Evolutionary conservation across 805 yeast species (phyloP), one percentile per base, ranked within the genome.

Genomic region (Jamesozyma rosinii): DNA sequence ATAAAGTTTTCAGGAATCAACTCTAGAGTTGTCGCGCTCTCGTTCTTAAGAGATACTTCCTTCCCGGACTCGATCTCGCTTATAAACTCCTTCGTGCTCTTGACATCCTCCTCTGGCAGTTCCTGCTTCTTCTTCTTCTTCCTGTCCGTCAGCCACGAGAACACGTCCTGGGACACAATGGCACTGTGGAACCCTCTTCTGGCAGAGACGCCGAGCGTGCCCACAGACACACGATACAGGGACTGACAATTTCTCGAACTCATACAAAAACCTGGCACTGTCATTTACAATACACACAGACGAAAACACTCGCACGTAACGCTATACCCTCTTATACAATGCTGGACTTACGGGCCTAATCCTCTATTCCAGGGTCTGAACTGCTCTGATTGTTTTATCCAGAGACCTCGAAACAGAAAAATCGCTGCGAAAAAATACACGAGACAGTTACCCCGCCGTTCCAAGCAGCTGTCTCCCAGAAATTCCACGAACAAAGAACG

Each of bases 101-200:
- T 44, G 36, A 27, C 30, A 34, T 17, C 26, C 19, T 20, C n/a
- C 10, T 11, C 20, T 4, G 26, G 18, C 14, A 31, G 18, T 6
- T 17, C n/a, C 13, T 34, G 15, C 43, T 17, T 38, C 5, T 49
- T 40, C 29, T 49, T 47, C 26, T 58, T 54, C 41, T 55, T 58
- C 51, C 61, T 65, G 38, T 53, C 50, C 39, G 57, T 63, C 45
- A 68, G 64, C 72, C 72, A 68, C 34, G 67, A 65, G 59, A 67
- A 54, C 49, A 67, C 64, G 21, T 68, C 39, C 19, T 32, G 43
- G 14, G 37, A 15, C 4, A 32, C 36, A 2, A 29, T 20, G 2
- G 44, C 22, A 5, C 27, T 19, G n/a, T 43, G 44, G 14, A 43
- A 40, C 3, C 30, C 17, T 37, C 41, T 39, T 37, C 41, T 39